Evolutionary conservation across 805 yeast genomes (phyloP).

Genomic region (Ogataea paraovalis): DNA sequence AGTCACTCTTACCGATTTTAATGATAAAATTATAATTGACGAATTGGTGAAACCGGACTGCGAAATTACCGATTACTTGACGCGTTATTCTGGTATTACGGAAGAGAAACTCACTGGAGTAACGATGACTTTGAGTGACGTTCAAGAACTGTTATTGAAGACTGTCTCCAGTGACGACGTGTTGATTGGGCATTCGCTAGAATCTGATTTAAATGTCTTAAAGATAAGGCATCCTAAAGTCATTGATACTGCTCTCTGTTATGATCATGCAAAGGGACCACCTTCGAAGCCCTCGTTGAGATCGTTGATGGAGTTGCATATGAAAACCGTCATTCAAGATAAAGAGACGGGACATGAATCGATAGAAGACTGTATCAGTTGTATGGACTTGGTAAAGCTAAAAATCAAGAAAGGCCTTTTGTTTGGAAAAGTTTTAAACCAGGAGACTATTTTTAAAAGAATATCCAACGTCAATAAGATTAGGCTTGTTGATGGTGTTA

Average conservation of each 20-base stretch:
- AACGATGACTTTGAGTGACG: conserved; percentile 60
- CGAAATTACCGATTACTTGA: conserved; percentile 73
- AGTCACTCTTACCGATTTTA: conserved; percentile 66
- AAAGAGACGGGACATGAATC: conserved; percentile 78
- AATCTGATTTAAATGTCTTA: conserved; percentile 73
- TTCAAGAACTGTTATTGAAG: conserved; percentile 52
- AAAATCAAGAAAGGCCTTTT: conserved; percentile 64
- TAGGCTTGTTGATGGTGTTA: conserved; percentile 20
- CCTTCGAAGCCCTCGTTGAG: conserved; percentile 77
- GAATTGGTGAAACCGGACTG: conserved; percentile 74
- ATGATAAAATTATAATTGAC: conserved; percentile 60
- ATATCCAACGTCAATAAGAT: conserved; percentile 26
- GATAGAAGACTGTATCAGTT: conserved; percentile 76
- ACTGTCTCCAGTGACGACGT: conserved; percentile 56
- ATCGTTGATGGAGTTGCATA: conserved; percentile 56
- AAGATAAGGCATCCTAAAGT: conserved; percentile 66
- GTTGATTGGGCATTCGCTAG: conserved; percentile 86
- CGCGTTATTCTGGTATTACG: conserved; percentile 85
- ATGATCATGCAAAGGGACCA: conserved; percentile 78
- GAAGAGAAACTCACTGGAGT: conserved; percentile 58
- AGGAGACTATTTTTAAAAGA: conserved; percentile 40
- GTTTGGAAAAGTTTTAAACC: conserved; percentile 52
- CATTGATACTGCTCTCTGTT: conserved; percentile 76
- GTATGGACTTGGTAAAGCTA: conserved; percentile 69
- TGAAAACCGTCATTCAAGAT: conserved; percentile 60